These are phyloP conservation scores for Podila minutissima DNA, from an alignment of 192 early-diverging fungal genomes.

Conservation along the genomic window DNA sequence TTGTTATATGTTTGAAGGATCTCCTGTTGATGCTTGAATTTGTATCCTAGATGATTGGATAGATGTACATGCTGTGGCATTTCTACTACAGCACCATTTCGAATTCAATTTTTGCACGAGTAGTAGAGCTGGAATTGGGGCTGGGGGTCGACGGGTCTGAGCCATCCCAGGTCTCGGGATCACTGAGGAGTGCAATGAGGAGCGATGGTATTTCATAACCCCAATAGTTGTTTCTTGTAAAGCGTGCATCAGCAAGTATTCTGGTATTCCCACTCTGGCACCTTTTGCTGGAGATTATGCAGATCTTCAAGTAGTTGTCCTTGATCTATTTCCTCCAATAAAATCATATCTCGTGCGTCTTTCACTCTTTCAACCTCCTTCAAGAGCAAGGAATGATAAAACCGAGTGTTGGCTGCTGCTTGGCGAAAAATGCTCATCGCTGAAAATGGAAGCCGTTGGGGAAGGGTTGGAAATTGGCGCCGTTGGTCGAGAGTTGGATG, in stretches of 20 bases:
- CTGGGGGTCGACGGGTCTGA: neutral
- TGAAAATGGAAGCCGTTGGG: slow-evolving; percentile 40
- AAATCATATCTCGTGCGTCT: neutral
- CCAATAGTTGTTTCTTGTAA: too few relatives aligned
- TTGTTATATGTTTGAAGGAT: neutral
- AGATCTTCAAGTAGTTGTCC: neutral
- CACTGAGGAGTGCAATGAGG: too few relatives aligned
- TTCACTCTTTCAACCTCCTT: neutral
- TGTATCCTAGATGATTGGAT: neutral
- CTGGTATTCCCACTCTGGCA: neutral
- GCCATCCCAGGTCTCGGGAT: neutral
- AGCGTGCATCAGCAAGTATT: neutral
- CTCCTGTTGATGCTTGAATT: neutral
- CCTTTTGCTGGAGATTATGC: neutral
- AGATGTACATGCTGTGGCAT: neutral
- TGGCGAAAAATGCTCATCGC: neutral
- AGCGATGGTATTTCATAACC: too few relatives aligned
- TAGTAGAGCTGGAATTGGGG: neutral
- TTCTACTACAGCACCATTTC: neutral
- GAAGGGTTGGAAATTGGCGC: slow-evolving; percentile 33
- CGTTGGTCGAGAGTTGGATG: slow-evolving; percentile 37
- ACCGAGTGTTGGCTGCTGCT: neutral
- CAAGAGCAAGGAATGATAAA: neutral
- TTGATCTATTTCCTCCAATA: too few relatives aligned
- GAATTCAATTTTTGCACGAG: neutral